A percentile compares a stretch with the other conserved stretches of the same genome.
Evolutionary conservation across 495 filamentous ascomycete species (phyloP).

Genomic region (Halenospora varia): DNA sequence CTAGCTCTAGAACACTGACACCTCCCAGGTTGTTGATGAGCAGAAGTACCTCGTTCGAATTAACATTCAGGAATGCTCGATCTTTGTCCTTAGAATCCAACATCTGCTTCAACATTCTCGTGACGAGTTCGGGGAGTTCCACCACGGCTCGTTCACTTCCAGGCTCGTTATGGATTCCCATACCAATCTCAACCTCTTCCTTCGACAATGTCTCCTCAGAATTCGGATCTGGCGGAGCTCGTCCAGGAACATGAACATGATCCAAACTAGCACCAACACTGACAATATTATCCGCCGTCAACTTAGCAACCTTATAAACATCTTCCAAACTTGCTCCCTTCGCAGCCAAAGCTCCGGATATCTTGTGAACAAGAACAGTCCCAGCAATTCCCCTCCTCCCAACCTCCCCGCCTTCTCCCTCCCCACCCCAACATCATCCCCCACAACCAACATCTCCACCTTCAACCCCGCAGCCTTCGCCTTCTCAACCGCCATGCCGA

Average conservation of each 20-base stretch:
- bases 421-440: constrained; percentile 94
- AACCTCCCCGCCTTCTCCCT: constrained; percentile 77
- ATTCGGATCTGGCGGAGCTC: constrained; percentile 38
- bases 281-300: constrained; percentile 72
- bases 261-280: constrained; percentile 81
- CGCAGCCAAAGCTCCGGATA: constrained; percentile 79
- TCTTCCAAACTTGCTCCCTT: constrained; percentile 60
- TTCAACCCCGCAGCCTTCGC: constrained; percentile 73
- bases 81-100: constrained; percentile 77
- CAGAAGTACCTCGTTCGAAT: constrained; percentile 62
- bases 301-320: constrained; percentile 64
- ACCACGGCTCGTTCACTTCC: constrained; percentile 69
- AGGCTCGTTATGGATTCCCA: constrained; percentile 98
- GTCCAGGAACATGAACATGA: constrained; percentile 91
- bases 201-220: constrained; percentile 49
- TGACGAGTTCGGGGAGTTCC: constrained; percentile 65
- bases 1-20: constrained; percentile 81
- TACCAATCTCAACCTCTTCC: constrained; percentile 88
- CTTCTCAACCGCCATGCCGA: constrained; percentile 93
- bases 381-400: constrained; percentile 89
- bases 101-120: constrained; percentile 76
- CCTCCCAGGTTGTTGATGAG: constrained; percentile 95
- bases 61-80: constrained; percentile 70
- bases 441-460: constrained; percentile 91
- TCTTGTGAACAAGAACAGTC: constrained; percentile 85